Evolutionary conservation across 345 rosid genomes (phyloP), one percentile per base, ranked within the genome.

Genomic region (Camelina sativa): DNA sequence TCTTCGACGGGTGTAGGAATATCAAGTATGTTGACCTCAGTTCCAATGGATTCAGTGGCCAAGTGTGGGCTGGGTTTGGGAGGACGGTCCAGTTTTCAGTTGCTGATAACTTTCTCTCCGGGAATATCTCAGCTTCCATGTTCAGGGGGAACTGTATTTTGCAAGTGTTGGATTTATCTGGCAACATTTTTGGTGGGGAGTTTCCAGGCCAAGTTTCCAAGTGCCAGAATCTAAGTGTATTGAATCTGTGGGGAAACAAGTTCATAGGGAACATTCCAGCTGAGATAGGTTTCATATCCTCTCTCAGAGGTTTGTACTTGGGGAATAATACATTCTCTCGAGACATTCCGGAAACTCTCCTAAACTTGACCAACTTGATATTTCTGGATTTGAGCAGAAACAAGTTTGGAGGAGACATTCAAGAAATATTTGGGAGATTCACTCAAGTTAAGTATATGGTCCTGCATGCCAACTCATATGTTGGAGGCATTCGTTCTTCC

Each of bases 371-470:
- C 28, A 89, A 82, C 15, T 70, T 94, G 81, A 78, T 54, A 17
- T 83, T 83, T 47, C 55, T 94, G 76, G 98, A 94, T 51, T 73
- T 94, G 80, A 91, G 98, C 84, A 82, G 25, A 58, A 94, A 88
- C 75, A 65, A 63, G 0, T 94, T 94, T 75, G 74, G 84, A 28
- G 97, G 92, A 19, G 82, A 87, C 2, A 76, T 94, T 32, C 98
- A 89, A 57, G 70, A 50, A 22, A 91, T 85, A 37, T 85, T 94
- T 48, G 97, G 98, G 46, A 86, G 82, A 58, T 90, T 94, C 59
- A 80, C 80, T 6, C 87, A 70, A 73, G 77, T 91, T 9, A 90
- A 87, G 76, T 83, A 72, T 78, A 88, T 94, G 38, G 73, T 82
- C 3, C 59, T 94, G 62, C 96, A 88, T 25, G 73, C 75, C 13